These are phyloP conservation scores for Camelina hispida DNA, from an alignment of 345 rosid species.

Conservation along the genomic window DNA sequence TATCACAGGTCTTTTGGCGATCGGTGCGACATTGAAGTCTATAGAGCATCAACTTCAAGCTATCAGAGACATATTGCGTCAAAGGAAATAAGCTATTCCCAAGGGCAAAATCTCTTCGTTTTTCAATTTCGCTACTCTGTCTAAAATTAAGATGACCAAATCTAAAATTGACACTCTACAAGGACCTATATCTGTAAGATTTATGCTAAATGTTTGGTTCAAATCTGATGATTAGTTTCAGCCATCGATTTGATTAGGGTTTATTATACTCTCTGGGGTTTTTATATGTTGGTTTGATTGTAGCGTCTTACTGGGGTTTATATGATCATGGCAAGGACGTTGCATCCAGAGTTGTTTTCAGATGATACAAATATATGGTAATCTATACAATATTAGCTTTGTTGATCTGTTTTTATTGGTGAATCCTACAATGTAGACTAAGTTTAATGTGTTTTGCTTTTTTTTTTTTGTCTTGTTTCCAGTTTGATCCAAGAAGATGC, in stretches of 20 bases:
- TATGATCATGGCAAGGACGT: neutral
- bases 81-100: neutral
- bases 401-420: too few relatives aligned
- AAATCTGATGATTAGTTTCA: neutral
- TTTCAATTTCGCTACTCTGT: neutral
- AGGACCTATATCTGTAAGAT: neutral
- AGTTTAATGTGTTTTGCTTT: neutral
- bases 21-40: neutral
- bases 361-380: neutral
- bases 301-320: neutral
- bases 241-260: neutral
- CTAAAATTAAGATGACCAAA: neutral
- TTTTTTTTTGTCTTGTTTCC: neutral
- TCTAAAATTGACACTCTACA: neutral
- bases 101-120: neutral
- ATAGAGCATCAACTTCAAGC: neutral
- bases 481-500: neutral
- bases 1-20: neutral
- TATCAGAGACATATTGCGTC: neutral
- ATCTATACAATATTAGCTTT: neutral
- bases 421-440: neutral
- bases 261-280: neutral
- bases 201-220: too few relatives aligned
- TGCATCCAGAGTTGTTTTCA: slow-evolving; percentile 9
- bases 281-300: neutral